Conservation (phyloP, 2,329 filamentous ascomycete species). For the Orbilia javanica region DNA sequence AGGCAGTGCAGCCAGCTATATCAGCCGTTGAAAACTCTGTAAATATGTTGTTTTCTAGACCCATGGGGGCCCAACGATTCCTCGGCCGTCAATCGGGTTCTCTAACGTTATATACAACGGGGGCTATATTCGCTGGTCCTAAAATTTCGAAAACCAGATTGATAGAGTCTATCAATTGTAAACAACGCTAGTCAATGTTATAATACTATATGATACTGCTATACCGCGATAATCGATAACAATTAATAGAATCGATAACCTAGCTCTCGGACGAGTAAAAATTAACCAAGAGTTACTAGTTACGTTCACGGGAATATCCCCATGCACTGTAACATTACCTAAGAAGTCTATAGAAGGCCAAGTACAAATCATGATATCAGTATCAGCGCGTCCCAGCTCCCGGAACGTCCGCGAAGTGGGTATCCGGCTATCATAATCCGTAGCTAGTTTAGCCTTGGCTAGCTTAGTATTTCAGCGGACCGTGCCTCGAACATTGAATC, state of each 20-base stretch:
- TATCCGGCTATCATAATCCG: constrained; percentile 33
- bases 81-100: background rate
- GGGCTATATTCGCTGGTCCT: no score
- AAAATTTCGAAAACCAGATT: no score
- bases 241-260: background rate
- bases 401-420: constrained; percentile 47
- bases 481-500: constrained; percentile 37
- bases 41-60: background rate
- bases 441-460: constrained; percentile 11
- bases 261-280: background rate
- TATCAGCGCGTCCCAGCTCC: constrained; percentile 43
- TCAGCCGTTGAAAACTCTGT: constrained; percentile 32
- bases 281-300: background rate
- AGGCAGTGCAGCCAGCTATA: constrained; percentile 6
- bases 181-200: background rate
- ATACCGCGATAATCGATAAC: constrained; percentile 8
- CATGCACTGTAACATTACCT: constrained; percentile 36
- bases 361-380: constrained; percentile 25
- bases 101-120: background rate
- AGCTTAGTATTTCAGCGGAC: constrained; percentile 35
- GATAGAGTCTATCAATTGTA: background rate
- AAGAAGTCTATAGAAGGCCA: background rate
- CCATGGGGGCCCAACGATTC: no score
- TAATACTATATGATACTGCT: constrained; percentile 20
- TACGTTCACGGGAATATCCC: background rate